Base-by-base conservation (phyloP, 2,329 filamentous ascomycete species). In the Camptophora hylomeconis region DNA sequence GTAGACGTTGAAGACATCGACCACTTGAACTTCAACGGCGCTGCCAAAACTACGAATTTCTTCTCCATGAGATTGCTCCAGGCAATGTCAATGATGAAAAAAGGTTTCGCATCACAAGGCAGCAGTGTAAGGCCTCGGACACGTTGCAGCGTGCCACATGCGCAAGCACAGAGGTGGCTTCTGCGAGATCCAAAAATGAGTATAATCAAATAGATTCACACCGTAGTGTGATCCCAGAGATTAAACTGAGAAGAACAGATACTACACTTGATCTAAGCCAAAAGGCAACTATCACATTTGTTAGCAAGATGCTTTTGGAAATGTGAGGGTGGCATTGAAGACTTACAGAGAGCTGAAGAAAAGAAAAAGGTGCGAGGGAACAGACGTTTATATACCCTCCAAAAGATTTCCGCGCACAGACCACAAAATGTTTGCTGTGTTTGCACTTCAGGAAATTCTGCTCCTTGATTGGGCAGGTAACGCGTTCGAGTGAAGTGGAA, bases 221-320 rank as follows among this genome's bases (percentile, higher is more conserved):
- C 72, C 66, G 62, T 80, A 70, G 73, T 66, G 64, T 65, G 67
- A 69, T 83, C 80, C 78, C 78, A 86, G 79, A 79, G 75, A 83
- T 84, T 84, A 86, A 84, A 83, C 80, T 86, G 75, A 82, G 80
- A 83, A 84, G 79, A 86, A 84, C 78, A 82, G 77, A 81, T 83
- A 83, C 78, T 83, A 82, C 76, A 83, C 76, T 81, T 83, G 78
- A 83, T 83, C 78, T 82, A 56, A 48, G 59, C 62, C 58, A 58
- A 65, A 67, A 61, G 60, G 62, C 56, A 60, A 59, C 30, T 36
- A 31, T 35, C 10, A 24, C 17, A 13, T 3, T n/a, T 15, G 23
- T 28, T 30, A 36, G 37, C 35, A 30, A 29, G 26, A 26, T 22
- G 8, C 12, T n/a, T n/a, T 21, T 17, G 12, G 20, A 24, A 10